A percentile compares a stretch with the other conserved stretches of the same genome.
Evolutionary conservation across 805 yeast genomes (phyloP).

Genomic region (Kockiozyma suomiensis): DNA sequence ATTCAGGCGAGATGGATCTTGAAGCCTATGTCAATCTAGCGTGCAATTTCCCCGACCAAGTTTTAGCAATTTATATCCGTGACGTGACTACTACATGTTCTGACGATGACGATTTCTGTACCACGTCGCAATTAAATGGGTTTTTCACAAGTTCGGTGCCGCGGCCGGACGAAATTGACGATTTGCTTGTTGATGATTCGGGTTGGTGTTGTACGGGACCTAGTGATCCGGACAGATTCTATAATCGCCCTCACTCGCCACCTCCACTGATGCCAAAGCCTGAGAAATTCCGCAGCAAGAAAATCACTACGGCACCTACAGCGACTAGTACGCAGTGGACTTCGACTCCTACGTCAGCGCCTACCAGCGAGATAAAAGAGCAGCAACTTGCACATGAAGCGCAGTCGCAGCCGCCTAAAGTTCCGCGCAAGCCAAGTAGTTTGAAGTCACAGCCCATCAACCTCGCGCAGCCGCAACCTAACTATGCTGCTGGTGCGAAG

Average conservation of each 20-base stretch:
- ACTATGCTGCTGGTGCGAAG: slow-evolving; percentile 3
- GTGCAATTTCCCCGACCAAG: slow-evolving; percentile 58
- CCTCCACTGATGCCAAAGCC: slow-evolving; percentile 35
- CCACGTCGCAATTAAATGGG: slow-evolving; percentile 28
- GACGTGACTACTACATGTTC: slow-evolving; percentile 54
- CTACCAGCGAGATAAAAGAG: neutral
- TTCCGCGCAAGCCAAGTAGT: slow-evolving; percentile 27
- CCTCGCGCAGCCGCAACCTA: slow-evolving; percentile 6
- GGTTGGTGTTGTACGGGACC: slow-evolving; percentile 22
- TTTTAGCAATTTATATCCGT: slow-evolving; percentile 77
- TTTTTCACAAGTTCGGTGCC: slow-evolving; percentile 39
- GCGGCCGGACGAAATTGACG: slow-evolving; percentile 38
- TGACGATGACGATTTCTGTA: slow-evolving; percentile 26
- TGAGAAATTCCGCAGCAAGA: slow-evolving; percentile 13
- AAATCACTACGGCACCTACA: slow-evolving; percentile 20
- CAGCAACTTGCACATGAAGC: slow-evolving; percentile 7
- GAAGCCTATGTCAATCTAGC: slow-evolving; percentile 86
- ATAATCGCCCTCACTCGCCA: slow-evolving; percentile 33
- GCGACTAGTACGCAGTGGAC: slow-evolving; percentile 23
- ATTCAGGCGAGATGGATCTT: slow-evolving; percentile 91
- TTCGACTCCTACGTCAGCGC: slow-evolving; percentile 5
- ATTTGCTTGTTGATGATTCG: slow-evolving; percentile 25
- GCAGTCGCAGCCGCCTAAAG: slow-evolving; percentile 13
- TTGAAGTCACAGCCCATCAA: slow-evolving; percentile 19
- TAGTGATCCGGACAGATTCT: slow-evolving; percentile 16